Base-by-base conservation (phyloP, 2,329 filamentous ascomycete genomes). In the Elsinoe fawcettii region DNA sequence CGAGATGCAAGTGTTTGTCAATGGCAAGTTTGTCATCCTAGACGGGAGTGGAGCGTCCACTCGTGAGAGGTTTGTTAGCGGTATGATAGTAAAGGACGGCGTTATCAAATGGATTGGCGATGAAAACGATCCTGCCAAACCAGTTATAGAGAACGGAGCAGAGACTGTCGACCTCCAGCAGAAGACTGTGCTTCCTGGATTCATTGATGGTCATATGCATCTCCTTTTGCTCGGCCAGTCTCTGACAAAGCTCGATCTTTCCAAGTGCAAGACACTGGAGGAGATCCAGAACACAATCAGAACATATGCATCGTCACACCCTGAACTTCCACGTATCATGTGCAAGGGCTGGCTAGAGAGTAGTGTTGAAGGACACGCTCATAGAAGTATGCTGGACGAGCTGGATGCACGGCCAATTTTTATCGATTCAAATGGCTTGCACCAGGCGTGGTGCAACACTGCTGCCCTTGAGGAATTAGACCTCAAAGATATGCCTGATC, bases 191-290 rank as follows among this genome's bases (percentile, higher is more conserved):
- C 67, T 82, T 1, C 79, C 80, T 0, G 77, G 78, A 5, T 82
- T 82, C 64, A 74, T 82, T 51, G 80, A 83, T 61, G 79, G 77
- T 0, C 80, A 83, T 63, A 78, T 80, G 71, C 80, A 83, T 65
- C 71, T 82, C 11, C 71, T 82, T 41, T 73, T 80, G 47, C 73
- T 82, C 23, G 80, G 80, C 1, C 77, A 80, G 63, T 75, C 79
- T 0, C 73, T 82, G 11, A 71, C 74, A 60, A 81, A 81, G 66
- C 70, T 77, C 30, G 70, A 74, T 37, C 69, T 83, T 2, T 71
- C 74, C 41, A 57, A 62, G 11, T 80, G 79, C 67, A 71, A 72
- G 51, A 69, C 71, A 54, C 68, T 81, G 0, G 65, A 68, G 5
- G 79, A 81, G 51, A 81, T 83, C 61, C 74, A 74, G 2, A 62